Evolutionary conservation across 1,139 yeast genomes (phyloP), one percentile per base, ranked within the genome.

Genomic region (Taphrina flavorubra): DNA sequence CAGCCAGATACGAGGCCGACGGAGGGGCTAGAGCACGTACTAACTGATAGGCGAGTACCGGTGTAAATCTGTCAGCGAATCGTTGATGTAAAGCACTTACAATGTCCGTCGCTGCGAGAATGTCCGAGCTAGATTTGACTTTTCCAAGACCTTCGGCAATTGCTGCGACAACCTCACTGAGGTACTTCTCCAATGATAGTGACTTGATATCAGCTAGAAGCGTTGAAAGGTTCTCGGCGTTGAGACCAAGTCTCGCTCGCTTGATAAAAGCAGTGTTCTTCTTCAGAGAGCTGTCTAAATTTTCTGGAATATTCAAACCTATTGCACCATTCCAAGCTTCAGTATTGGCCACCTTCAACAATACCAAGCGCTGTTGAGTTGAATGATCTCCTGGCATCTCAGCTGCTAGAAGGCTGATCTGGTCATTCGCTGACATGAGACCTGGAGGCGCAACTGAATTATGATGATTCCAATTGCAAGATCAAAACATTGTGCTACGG

Each of bases 211-310:
- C 97, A 69, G 84, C 84, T 40, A 90, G 71, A 5, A 90, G 77
- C 5, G 82, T 76, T 53, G 79, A 80, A 60, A 79, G 81, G 37
- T 79, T 77, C 2, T 85, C 88, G 49, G 81, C 83, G 49, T 79
- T 83, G 56, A 91, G 79, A 2, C 87, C 82, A 3, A 84, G 81
- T 71, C 87, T 83, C 65, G 91, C 78, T 74, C 88, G 88, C 75
- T 88, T 88, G 69, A 91, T 87, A 74, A 91, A 90, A 0, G 92
- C 89, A 4, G 92, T 87, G 76, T 92, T 91, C 76, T 88, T 90
- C 81, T 92, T 92, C 71, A 92, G 80, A 65, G 94, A 87, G 0
- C 96, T 81, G 75, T 92, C 97, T 16, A 88, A 79, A 60, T 83
- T 82, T 3, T 16, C 36, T 31, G 36, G 13, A 31, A 44, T 25